Evolutionary conservation across 1,139 yeast species (phyloP).

Genomic region (Lodderomyces pseudojiufengensis): DNA sequence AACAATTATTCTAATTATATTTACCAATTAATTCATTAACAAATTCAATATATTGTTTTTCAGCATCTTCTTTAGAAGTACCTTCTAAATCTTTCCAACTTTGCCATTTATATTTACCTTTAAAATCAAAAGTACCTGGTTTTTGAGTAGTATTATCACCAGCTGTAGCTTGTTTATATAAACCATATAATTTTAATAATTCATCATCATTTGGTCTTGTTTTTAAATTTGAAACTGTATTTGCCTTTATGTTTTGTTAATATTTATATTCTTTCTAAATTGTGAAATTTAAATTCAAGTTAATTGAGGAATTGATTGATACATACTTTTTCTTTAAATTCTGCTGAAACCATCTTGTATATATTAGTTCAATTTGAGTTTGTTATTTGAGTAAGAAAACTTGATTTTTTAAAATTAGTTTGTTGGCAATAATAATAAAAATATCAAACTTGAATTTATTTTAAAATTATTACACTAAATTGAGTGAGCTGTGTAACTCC

Average conservation of each 20-base stretch:
- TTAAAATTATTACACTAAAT: too few relatives aligned
- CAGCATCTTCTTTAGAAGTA: constrained; percentile 85
- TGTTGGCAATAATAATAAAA: too few relatives aligned
- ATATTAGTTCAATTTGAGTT: too few relatives aligned
- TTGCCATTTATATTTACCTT: constrained; percentile 97
- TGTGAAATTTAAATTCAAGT: neutral
- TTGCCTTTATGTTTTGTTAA: constrained; percentile 51
- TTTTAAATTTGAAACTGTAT: constrained; percentile 70
- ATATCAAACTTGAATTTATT: too few relatives aligned
- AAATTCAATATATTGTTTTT: constrained; percentile 70
- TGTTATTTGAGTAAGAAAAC: too few relatives aligned
- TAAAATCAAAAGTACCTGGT: constrained; percentile 86
- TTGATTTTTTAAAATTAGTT: too few relatives aligned
- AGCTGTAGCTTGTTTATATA: constrained; percentile 94
- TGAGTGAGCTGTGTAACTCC: too few relatives aligned
- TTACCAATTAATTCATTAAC: constrained; percentile 65
- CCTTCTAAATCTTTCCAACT: constrained; percentile 92
- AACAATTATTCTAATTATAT: constrained; percentile 20
- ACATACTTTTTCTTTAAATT: constrained; percentile 53
- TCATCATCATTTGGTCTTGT: constrained; percentile 85
- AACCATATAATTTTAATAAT: constrained; percentile 76
- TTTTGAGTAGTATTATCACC: constrained; percentile 88
- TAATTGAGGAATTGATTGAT: constrained; percentile 3
- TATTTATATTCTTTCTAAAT: constrained; percentile 4
- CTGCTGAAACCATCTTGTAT: constrained; percentile 46